Evolutionary conservation across 106 monocot species (phyloP), one percentile per base, ranked within the genome.

Genomic region (Acorus calamus): DNA sequence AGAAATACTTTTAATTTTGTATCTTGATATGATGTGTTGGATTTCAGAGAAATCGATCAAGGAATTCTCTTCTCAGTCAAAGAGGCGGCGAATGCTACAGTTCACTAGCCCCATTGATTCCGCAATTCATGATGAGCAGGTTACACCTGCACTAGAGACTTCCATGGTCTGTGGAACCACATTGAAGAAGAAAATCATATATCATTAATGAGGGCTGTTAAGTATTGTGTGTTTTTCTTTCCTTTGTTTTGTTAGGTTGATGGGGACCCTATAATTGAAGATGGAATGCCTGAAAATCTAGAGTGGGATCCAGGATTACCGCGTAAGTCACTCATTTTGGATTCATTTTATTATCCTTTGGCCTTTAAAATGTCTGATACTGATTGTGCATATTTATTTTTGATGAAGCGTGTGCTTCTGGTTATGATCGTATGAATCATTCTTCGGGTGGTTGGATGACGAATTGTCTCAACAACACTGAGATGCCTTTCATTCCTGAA

Each of bases 81-180:
- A 91, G 68, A 76, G 98, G 62, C 76, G 98, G 63, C 84, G 98
- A 56, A 83, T 91, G 83, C 80, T 98, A 56, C 88, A 85, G 55
- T 98, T 85, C 66, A 72, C 71, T 68, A 70, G 83, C 58, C 51
- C 50, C 69, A 73, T 28, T 60, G 87, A 87, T 46, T 64, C 11
- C 41, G 50, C 4, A 14, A 66, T 69, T 60, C 54, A 44, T 42
- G 57, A 70, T 61, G 53, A 60, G 28, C 77, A 77, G 6, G 50
- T 62, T n/a, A 42, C 69, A 48, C 71, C 83, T 59, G 9, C 47
- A 62, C 66, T 61, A 65, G 6, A 77, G n/a, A 74, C 74, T 57
- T 73, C 80, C 12, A 74, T 79, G 78, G 86, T 86, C 46, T 8
- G 41, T 62, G 6, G 49, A 28, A 28, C 28, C 28, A 28, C 28